Conservation (phyloP, 805 yeast genomes). For the Yarrowia sp. region DNA sequence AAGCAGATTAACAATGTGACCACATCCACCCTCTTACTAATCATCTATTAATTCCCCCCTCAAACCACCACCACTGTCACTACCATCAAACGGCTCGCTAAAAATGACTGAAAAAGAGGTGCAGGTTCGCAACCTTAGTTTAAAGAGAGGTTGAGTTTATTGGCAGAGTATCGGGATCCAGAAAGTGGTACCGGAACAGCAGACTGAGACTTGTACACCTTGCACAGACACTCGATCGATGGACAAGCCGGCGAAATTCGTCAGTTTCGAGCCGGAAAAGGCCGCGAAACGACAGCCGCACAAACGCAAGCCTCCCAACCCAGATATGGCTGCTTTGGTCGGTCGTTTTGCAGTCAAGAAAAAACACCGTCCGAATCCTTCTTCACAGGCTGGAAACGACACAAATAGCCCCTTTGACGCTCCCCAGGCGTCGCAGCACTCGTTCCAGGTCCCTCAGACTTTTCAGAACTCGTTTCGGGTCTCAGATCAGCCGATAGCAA, state of each 20-base stretch:
- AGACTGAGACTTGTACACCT: too few relatives aligned
- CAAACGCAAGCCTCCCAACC: background rate
- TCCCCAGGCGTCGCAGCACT: background rate
- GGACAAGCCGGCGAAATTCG: constrained; percentile 18
- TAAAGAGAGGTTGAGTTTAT: background rate
- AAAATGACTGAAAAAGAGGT: background rate
- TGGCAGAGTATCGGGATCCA: background rate
- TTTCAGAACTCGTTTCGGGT: background rate
- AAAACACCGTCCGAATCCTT: too few relatives aligned
- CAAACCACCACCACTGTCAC: too few relatives aligned
- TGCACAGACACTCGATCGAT: too few relatives aligned
- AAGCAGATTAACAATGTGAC: too few relatives aligned
- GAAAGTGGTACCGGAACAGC: too few relatives aligned
- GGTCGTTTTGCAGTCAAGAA: background rate
- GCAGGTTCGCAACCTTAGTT: constrained; percentile 3
- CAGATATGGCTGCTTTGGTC: constrained; percentile 6
- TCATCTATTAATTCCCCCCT: too few relatives aligned
- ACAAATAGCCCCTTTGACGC: background rate
- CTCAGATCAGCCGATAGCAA: background rate
- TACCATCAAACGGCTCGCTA: too few relatives aligned
- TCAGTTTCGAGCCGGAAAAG: constrained; percentile 23
- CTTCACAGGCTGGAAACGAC: background rate
- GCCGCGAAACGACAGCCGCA: background rate
- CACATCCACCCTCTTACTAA: too few relatives aligned
- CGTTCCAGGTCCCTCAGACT: background rate